A percentile compares a stretch with the other conserved stretches of the same genome.
Conservation (phyloP, 805 yeast genomes). For the Saturnispora halmiae region DNA sequence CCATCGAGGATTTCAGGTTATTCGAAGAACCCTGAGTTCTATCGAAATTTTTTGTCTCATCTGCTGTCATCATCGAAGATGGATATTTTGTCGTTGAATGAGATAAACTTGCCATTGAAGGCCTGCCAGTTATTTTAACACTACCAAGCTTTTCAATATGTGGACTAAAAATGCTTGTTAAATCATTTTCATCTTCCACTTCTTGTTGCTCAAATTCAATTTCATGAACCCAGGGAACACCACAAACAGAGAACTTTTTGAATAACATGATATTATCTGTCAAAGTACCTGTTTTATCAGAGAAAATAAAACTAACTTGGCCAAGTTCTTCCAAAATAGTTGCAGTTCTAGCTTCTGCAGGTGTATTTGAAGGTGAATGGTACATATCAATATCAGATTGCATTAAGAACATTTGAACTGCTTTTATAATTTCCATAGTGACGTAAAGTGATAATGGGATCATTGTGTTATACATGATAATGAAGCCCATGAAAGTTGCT, state of each 20-base stretch:
- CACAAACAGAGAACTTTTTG: constrained; percentile 78
- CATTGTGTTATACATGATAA: constrained; percentile 94
- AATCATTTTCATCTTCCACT: constrained; percentile 11
- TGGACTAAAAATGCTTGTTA: constrained; percentile 10
- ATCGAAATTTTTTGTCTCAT: constrained; percentile 1
- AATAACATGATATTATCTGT: constrained; percentile 94
- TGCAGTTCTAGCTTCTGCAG: constrained; percentile 92
- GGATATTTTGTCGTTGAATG: constrained; percentile 3
- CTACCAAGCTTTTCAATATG: constrained; percentile 17
- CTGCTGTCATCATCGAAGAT: neutral
- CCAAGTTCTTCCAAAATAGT: constrained; percentile 94
- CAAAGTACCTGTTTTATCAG: constrained; percentile 95
- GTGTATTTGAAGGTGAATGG: constrained; percentile 72
- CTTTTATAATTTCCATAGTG: constrained; percentile 91
- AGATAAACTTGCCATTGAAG: constrained; percentile 47
- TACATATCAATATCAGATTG: constrained; percentile 96
- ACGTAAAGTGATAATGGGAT: constrained; percentile 93
- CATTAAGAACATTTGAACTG: constrained; percentile 69
- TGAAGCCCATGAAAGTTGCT: constrained; percentile 88
- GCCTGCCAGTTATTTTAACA: constrained; percentile 37
- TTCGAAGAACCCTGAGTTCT: constrained; percentile 25
- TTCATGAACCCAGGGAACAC: constrained; percentile 84
- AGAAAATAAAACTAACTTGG: constrained; percentile 88
- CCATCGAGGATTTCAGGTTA: constrained; percentile 47
- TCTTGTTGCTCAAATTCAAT: constrained; percentile 33